Conservation (phyloP, 2,329 filamentous ascomycete genomes). For the Phyllosticta citrichinensis region DNA sequence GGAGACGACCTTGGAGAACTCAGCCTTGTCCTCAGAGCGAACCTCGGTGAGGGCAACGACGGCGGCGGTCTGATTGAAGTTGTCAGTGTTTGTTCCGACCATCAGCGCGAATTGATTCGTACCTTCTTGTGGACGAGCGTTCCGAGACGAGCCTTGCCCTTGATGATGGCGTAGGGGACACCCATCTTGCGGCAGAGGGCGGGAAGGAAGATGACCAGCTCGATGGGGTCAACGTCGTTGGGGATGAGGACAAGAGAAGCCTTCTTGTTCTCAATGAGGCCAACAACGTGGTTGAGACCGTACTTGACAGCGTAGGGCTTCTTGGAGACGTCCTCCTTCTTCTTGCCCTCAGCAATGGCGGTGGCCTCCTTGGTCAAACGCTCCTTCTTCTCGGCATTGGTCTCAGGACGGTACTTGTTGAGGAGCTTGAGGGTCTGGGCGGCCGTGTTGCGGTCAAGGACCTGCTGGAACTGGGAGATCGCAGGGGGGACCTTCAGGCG, state of each 20-base stretch:
- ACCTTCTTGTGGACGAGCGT: slow-evolving; percentile 99
- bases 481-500: slow-evolving; percentile 97
- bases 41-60: slow-evolving; percentile 95
- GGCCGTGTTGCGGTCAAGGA: slow-evolving; percentile 59
- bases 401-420: slow-evolving; percentile 99
- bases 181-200: slow-evolving; percentile 99
- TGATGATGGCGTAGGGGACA: slow-evolving; percentile 96
- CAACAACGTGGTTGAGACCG: slow-evolving; percentile 90
- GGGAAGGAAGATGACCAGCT: slow-evolving; percentile 97
- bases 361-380: slow-evolving; percentile 96
- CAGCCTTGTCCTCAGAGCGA: slow-evolving; percentile 94
- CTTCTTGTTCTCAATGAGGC: slow-evolving; percentile 78
- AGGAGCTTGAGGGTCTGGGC: slow-evolving; percentile 98
- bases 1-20: slow-evolving; percentile 92
- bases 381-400: slow-evolving; percentile 99
- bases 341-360: slow-evolving; percentile 97
- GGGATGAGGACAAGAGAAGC: slow-evolving; percentile 94
- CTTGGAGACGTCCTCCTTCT: slow-evolving; percentile 99
- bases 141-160: slow-evolving; percentile 98
- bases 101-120: slow-evolving; percentile 10
- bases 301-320: slow-evolving; percentile 99
- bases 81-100: slow-evolving; percentile 17
- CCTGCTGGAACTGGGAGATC: slow-evolving; percentile 95
- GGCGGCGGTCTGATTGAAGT: slow-evolving; percentile 71
- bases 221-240: slow-evolving; percentile 99